phyloP scores from a whole-genome alignment of 352 stramenopile genomes.

The Aphanomyces stellatus region DNA sequence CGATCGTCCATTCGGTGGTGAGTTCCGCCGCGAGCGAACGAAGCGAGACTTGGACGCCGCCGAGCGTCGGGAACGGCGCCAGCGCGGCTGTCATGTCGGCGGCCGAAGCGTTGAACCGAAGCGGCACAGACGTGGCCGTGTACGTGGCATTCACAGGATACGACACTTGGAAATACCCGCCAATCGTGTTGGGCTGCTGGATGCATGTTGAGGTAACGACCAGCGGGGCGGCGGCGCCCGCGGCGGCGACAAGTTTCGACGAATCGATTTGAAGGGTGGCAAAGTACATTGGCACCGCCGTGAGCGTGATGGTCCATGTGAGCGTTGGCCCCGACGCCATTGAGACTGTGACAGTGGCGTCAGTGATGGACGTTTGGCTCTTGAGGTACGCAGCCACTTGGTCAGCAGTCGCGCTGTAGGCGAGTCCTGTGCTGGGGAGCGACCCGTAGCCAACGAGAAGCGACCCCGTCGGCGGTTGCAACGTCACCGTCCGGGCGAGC shows the following conservation, averaged over 20 bases:
- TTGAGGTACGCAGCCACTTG: constrained; percentile 4
- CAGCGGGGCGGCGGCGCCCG: constrained; percentile 13
- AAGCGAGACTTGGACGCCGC: constrained; percentile 33
- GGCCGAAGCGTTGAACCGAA: constrained; percentile 48
- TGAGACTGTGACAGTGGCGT: constrained; percentile 22
- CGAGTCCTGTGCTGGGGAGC: background rate
- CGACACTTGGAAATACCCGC: constrained; percentile 37
- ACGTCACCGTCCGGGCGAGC: background rate
- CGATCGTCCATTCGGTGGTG: constrained; percentile 52
- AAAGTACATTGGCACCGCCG: constrained; percentile 37
- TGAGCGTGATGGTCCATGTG: constrained; percentile 45
- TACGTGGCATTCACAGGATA: constrained; percentile 33
- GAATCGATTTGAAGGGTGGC: constrained; percentile 23
- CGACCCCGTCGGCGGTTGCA: constrained; percentile 27
- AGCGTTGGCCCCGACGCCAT: constrained; percentile 29
- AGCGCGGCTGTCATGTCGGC: constrained; percentile 25
- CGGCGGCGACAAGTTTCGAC: constrained; percentile 19
- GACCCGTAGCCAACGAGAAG: constrained; percentile 41
- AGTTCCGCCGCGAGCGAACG: constrained; percentile 41
- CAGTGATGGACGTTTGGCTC: constrained; percentile 26
- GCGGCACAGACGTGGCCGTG: constrained; percentile 23
- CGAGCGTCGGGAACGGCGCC: constrained; percentile 37
- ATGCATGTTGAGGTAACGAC: constrained; percentile 22
- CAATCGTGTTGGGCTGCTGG: constrained; percentile 35
- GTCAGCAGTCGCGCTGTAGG: background rate